Base-by-base conservation (phyloP, 768 basidiomycete genomes). In the Russula sp. region DNA sequence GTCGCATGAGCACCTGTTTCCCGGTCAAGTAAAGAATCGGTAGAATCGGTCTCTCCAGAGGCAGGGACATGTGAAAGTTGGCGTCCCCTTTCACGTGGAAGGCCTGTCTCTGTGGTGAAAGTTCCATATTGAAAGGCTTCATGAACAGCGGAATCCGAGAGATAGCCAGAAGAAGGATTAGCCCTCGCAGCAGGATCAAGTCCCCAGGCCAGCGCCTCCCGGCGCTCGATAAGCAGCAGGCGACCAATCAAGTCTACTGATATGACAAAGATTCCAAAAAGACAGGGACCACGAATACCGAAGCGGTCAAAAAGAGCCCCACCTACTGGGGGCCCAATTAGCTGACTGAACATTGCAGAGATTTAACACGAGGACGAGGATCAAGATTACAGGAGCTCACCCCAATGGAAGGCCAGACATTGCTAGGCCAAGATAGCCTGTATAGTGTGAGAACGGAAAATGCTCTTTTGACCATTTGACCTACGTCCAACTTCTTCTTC, bases 381-480 rank as follows among this genome's bases (percentile, higher is more conserved):
- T 18, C 36, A 41, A 35, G 16, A 42, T 3, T 3, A 4, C 13
- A 47, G 8, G 38, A 7, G 59, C 69, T 5, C 65, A 75, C 73
- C 77, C 77, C 8, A 77, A 59, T 1, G 75, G 71, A 45, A 76
- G 65, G 5, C 77, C 77, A 36, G 73, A 69, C 72, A 77, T 74
- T 0, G 74, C 76, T 1, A 76, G 51, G 3, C 77, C 77, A 29
- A 77, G 69, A 65, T 78, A 74, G 25, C 72, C 76, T 77, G 55
- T 41, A n/a, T 38, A 20, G 16, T 8, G 34, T 42, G 5, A 35
- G 34, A 47, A 34, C 34, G 22, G 7, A 7, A 35, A 16, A 11
- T 61, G 7, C 25, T 49, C 41, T 20, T 32, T 25, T 14, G 56
- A 22, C 16, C 2, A 51, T 29, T 9, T 9, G n/a, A 70, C 74